phyloP scores from a whole-genome alignment of 495 filamentous ascomycete genomes.

The Parathielavia hyrcaniae region DNA sequence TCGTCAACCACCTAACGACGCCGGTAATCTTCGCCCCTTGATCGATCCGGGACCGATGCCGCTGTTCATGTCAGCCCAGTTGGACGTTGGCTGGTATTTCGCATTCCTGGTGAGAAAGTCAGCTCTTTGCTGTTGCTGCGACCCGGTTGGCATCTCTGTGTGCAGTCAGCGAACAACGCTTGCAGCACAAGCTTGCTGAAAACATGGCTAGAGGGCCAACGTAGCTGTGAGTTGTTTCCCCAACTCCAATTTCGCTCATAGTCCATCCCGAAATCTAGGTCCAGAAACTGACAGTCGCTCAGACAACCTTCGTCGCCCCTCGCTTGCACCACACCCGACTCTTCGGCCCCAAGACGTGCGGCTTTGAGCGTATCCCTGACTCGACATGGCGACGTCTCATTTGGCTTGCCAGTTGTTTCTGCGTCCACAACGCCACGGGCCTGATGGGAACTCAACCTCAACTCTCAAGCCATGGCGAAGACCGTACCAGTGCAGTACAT shows the following conservation, averaged over 20 bases:
- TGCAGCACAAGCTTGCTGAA: constrained; percentile 1
- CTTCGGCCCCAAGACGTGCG: not conserved
- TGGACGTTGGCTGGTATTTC: no score
- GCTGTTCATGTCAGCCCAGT: no score
- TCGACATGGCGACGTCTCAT: not conserved
- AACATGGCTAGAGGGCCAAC: constrained; percentile 9
- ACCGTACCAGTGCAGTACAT: not conserved
- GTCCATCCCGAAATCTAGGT: not conserved
- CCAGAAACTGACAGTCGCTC: not conserved
- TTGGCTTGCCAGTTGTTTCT: not conserved
- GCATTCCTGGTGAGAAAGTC: not conserved
- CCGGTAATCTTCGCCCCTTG: no score
- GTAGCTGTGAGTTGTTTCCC: not conserved
- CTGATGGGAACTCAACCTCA: not conserved
- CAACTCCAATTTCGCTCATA: not conserved
- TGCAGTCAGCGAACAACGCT: not conserved
- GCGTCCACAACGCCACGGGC: not conserved
- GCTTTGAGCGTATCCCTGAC: not conserved
- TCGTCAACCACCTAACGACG: no score
- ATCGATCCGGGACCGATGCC: no score
- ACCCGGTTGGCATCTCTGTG: not conserved
- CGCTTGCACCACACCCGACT: not conserved
- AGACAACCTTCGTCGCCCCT: no score
- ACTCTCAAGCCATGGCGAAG: not conserved
- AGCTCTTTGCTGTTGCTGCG: not conserved